Conservation (phyloP, 768 basidiomycete species). For the Mycena venus region DNA sequence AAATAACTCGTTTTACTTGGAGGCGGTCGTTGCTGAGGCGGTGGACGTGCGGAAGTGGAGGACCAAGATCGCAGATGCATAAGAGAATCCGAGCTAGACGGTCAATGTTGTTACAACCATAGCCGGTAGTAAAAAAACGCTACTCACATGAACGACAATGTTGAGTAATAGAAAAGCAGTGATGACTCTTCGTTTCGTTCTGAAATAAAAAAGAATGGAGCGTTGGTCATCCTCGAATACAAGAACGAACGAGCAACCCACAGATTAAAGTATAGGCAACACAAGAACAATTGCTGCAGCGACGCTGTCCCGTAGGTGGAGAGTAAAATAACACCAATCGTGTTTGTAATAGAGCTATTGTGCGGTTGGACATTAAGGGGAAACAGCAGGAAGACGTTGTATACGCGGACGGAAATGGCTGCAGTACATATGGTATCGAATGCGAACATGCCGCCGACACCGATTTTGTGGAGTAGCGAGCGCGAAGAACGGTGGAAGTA, state of each 20-base stretch:
- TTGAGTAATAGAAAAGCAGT: neutral
- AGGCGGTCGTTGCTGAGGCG: neutral
- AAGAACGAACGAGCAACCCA: neutral
- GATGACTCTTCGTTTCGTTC: constrained; percentile 5
- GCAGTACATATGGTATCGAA: constrained; percentile 12
- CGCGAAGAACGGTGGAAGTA: constrained; percentile 4
- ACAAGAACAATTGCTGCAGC: neutral
- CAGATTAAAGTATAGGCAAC: constrained; percentile 3
- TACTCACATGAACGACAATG: constrained; percentile 1
- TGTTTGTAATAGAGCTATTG: neutral
- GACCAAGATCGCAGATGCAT: constrained; percentile 6
- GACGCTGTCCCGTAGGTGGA: neutral
- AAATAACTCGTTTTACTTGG: neutral
- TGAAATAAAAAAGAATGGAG: constrained; percentile 5
- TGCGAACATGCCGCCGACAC: neutral
- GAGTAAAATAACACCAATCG: neutral
- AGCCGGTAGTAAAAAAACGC: constrained; percentile 1
- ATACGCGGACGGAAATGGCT: neutral
- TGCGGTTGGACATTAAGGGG: neutral
- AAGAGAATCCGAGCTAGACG: constrained; percentile 9
- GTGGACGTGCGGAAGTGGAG: neutral
- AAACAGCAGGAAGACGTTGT: neutral
- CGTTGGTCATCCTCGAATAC: neutral
- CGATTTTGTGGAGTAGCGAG: constrained; percentile 11
- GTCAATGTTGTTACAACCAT: neutral